Conservation (phyloP, 345 rosid species). For the Microthlaspi erraticum region DNA sequence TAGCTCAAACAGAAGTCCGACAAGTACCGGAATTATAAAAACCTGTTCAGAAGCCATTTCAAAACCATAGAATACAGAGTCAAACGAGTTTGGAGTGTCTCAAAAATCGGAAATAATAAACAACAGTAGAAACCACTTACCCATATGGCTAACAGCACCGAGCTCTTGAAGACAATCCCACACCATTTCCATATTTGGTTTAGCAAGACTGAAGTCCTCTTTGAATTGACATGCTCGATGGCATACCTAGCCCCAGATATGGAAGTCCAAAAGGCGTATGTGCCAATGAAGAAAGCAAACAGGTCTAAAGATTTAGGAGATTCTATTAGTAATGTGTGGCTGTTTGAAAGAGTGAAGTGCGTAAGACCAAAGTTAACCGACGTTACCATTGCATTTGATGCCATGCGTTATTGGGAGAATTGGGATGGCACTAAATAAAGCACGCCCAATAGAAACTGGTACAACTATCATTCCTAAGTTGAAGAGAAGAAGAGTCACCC, state of each 20-base stretch:
- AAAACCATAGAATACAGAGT: conserved; percentile 3
- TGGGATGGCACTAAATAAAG: conserved; percentile 90
- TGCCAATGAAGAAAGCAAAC: conserved; percentile 92
- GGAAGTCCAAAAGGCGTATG: conserved; percentile 91
- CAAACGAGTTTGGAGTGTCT: not conserved
- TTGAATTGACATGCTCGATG: conserved; percentile 73
- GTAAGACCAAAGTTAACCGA: conserved; percentile 3
- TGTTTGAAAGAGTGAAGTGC: not conserved
- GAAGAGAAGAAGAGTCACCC: conserved; percentile 95
- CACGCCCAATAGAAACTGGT: conserved; percentile 92
- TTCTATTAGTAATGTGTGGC: conserved; percentile 8
- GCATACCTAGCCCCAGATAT: conserved; percentile 90
- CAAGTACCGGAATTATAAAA: conserved; percentile 90
- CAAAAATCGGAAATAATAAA: conserved; percentile 9
- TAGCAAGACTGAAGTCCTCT: conserved; percentile 70
- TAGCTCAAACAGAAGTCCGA: conserved; percentile 96
- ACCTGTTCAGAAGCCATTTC: conserved; percentile 54
- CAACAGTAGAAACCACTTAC: conserved; percentile 46
- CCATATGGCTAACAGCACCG: conserved; percentile 86
- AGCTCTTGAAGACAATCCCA: conserved; percentile 82
- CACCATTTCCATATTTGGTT: conserved; percentile 89
- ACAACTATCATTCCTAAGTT: conserved; percentile 87
- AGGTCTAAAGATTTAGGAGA: conserved; percentile 58
- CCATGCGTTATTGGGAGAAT: conserved; percentile 96
- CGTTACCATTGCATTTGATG: conserved; percentile 92